Evolutionary conservation across 176 grass and related monocot genomes (phyloP), one percentile per base, ranked within the genome.

Genomic region (Ensete ventricosum): DNA sequence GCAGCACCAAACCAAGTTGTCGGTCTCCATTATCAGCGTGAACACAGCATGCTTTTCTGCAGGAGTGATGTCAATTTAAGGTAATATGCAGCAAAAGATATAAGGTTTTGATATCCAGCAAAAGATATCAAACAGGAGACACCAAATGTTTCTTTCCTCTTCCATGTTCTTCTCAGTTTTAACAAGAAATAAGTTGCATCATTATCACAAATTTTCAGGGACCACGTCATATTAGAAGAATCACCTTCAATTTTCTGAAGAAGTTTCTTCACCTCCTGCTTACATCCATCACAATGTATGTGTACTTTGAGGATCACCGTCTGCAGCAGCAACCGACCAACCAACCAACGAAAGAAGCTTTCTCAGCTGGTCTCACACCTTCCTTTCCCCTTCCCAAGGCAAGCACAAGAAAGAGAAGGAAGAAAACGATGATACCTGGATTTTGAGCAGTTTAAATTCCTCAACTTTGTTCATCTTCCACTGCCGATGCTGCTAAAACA

Each of bases 281-380:
- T 94, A 78, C 95, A 99, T 19, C 95, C 95, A 72, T 99, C 90
- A 68, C 95, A 99, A 87, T 99, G 95, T 89, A 99, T 99, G 86
- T 94, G 91, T 79, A 99, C 91, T 76, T 81, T 94, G 50, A 99
- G 81, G 13, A 89, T 78, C 85, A 94, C 86, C 64, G 91, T 99
- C 95, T 99, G 84, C 85, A 84, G 83, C 34, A 43, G 34, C 53
- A 34, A 74, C 34, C 34, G 5, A 4, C 29, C 70, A 67, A 55
- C 20, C 72, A n/a, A 49, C 14, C 17, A 54, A 16, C 34, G 34
- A 43, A 43, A 43, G 14, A 26, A 48, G 19, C 75, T 43, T 43
- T 76, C 69, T 50, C 11, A 51, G 34, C 19, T 51, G 27, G 9
- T 62, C 22, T 85, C 25, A 19, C 80, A 71, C 73, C 25, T 57